Base-by-base conservation (phyloP, 306 rosid genomes). In the Sindora glabra region DNA sequence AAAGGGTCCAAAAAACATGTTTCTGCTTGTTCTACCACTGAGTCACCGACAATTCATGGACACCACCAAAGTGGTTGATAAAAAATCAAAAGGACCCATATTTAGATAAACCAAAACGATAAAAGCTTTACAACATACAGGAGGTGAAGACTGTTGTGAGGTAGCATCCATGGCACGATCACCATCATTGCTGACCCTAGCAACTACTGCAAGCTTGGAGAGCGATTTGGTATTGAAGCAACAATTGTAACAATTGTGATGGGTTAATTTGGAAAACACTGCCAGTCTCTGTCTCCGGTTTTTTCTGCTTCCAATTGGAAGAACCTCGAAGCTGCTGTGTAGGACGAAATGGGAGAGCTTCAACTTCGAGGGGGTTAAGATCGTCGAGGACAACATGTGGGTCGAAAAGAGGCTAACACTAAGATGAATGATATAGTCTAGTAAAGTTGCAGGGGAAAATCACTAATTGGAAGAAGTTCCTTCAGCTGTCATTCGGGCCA, bases 351-450 rank as follows among this genome's bases (percentile, higher is more conserved):
- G 73, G 26, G 70, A 61, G 34, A 64, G 70, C 63, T 69, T 79
- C 59, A 86, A 47, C 13, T 67, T 70, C 8, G 79, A 74, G 6
- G 86, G 64, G 4, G 73, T 67, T 40, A 70, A 70, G 67, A 72
- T 54, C 5, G 79, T 46, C 13, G 73, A 71, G 22, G 79, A 76
- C 48, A 83, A 67, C 95, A 87, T 90, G 53, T 56, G 62, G 41
- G 68, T 54, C 36, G 1, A 14, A 19, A 38, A 1, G n/a, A n/a
- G 5, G 46, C 11, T 0, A 54, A 36, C 15, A 60, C 9, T 67
- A 22, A 4, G 40, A 33, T 8, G 8, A 21, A 60, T 49, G 32
- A 34, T 21, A 13, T 11, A 2, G 22, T 47, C 3, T 7, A 19
- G 15, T 37, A 12, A 13, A 10, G 27, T n/a, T 8, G 40, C 23